A percentile compares a stretch with the other conserved stretches of the same genome.
Conservation (phyloP, 257 asterid genomes). For the Jaltomata sinuosa region DNA sequence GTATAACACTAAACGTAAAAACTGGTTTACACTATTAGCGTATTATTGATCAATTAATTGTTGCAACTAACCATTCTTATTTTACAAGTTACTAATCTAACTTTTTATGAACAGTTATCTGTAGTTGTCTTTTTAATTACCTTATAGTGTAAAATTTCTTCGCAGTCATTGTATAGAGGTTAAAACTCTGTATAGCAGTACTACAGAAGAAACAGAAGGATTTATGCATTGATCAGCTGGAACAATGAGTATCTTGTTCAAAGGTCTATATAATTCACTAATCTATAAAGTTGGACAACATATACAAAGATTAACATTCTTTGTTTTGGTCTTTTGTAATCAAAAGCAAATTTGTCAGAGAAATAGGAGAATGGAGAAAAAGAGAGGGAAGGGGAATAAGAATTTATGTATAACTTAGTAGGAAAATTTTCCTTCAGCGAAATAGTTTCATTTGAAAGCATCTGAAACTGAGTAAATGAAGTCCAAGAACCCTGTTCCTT, state of each 20-base stretch:
- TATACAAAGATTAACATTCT: not conserved
- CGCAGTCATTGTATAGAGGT: not conserved
- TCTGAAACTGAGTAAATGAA: conserved; percentile 71
- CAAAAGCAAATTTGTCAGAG: not conserved
- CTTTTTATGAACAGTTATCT: too few relatives aligned
- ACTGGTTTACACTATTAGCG: too few relatives aligned
- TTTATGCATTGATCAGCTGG: not conserved
- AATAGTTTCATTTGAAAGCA: conserved; percentile 27
- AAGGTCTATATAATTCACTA: not conserved
- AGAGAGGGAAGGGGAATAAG: not conserved
- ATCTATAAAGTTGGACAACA: not conserved
- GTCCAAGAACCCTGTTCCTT: conserved; percentile 97
- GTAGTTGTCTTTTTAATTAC: too few relatives aligned
- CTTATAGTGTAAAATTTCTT: not conserved
- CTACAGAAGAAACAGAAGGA: not conserved
- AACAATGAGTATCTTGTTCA: not conserved
- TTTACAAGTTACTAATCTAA: too few relatives aligned
- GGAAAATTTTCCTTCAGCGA: not conserved
- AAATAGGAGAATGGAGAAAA: not conserved
- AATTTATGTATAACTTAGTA: not conserved
- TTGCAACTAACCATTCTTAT: too few relatives aligned
- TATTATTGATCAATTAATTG: too few relatives aligned
- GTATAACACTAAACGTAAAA: too few relatives aligned
- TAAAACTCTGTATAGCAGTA: not conserved
- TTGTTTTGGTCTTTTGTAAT: not conserved